Base-by-base conservation (phyloP, 1,139 yeast species). In the Kodamaea alishanica region DNA sequence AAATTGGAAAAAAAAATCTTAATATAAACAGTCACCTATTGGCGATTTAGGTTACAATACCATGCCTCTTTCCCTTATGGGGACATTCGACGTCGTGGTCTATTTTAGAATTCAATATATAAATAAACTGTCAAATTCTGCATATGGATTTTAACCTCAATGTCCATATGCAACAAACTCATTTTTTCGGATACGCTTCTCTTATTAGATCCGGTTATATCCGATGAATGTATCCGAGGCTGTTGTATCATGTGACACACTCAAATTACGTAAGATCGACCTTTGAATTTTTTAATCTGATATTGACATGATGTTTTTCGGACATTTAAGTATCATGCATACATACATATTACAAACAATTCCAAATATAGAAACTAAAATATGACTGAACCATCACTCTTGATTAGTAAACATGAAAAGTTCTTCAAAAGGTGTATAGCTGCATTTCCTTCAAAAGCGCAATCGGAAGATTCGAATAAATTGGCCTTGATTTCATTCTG, bases 401-500 rank as follows among this genome's bases (percentile, higher is more conserved):
- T 12, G 26, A n/a, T 34, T 7, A 54, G 60, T 11, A 72, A 71
- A 43, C 85, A 79, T 51, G 69, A 61, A 9, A 67, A 66, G 40
- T 79, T 69, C 56, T 78, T 79, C 61, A 59, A 65, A 31, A 55
- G 77, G 39, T 75, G 79, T 43, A 58, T 80, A 30, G 67, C 67
- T 7, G 56, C 77, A 8, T 61, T 80, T 8, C 86, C 87, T 0
- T 46, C 75, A 0, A 58, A 62, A 32, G 69, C 65, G 8, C 79
- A 78, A 48, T 55, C 68, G 0, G 82, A 79, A 43, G 95, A 85
- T 52, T 73, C 88, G 20, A 82, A 82, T 46, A 79, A 75, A 43
- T 56, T 84, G 12, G 75, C 90, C 6, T 55, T 87, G 24, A 70
- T 80, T 1, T 84, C 79, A 56, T 86, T 87, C 55, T 71, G 86